A percentile compares a stretch with the other conserved stretches of the same genome.
These are phyloP conservation scores for Phaffia rhodozyma DNA, from an alignment of 1,284 basidiomycete species.

Conservation along the genomic window DNA sequence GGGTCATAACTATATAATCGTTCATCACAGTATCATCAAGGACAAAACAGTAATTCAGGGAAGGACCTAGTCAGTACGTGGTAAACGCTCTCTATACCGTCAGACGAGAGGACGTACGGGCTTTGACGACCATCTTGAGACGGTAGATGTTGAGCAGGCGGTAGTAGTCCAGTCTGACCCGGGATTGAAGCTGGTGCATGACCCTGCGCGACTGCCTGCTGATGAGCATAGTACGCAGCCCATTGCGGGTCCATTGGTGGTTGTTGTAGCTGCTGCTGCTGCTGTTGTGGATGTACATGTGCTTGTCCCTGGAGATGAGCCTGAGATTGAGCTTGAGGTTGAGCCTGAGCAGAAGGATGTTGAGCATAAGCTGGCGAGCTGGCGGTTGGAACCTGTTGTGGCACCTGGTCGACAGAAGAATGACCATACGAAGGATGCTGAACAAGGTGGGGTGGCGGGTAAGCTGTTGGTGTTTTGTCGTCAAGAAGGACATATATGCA, in stretches of 20 bases:
- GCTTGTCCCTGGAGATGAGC: not conserved
- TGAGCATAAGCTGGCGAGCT: slow-evolving; percentile 20
- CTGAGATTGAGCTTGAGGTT: slow-evolving; percentile 4
- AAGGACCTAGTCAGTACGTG: too few relatives aligned
- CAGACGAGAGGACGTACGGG: too few relatives aligned
- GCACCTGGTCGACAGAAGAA: not conserved
- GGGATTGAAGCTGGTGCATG: slow-evolving; percentile 18
- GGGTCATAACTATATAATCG: too few relatives aligned
- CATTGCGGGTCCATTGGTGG: slow-evolving; percentile 25
- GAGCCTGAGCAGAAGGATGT: too few relatives aligned
- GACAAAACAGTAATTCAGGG: too few relatives aligned
- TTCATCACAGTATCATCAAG: too few relatives aligned
- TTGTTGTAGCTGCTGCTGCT: slow-evolving; percentile 18
- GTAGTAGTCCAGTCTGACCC: not conserved
- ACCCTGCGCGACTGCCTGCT: slow-evolving; percentile 23
- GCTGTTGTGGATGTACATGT: slow-evolving; percentile 14
- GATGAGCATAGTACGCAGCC: slow-evolving; percentile 34
- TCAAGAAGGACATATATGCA: not conserved
- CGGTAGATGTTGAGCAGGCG: slow-evolving; percentile 5
- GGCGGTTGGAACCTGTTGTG: slow-evolving; percentile 3
- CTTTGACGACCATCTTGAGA: slow-evolving; percentile 18
- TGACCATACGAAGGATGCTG: not conserved
- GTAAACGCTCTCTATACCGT: too few relatives aligned
- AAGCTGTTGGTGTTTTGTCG: not conserved
- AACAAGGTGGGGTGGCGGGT: slow-evolving; percentile 2